Percentiles rank a stretch among this genome's conserved stretches.
Evolutionary conservation across 352 stramenopile genomes (phyloP).

Genomic region (Peronospora farinosa): DNA sequence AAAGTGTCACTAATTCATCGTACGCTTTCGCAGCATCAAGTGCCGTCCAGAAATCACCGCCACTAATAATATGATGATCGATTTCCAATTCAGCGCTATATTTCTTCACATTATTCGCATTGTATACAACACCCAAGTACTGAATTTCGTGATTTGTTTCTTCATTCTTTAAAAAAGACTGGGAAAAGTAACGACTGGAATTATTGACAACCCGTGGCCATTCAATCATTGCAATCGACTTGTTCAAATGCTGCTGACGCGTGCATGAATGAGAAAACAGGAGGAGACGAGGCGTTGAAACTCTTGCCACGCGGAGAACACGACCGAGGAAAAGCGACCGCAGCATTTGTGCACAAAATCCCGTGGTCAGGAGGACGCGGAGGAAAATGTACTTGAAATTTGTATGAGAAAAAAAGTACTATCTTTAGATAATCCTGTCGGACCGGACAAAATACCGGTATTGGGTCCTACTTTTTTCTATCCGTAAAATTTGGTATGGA

Average conservation of each 20-base stretch:
- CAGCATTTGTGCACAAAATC: constrained; percentile 3
- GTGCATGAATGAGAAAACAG: background rate
- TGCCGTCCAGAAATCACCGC: constrained; percentile 78
- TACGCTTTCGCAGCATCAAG: constrained; percentile 76
- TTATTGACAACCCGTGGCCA: background rate
- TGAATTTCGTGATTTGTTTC: background rate
- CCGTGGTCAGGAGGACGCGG: constrained; percentile 1
- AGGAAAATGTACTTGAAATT: background rate
- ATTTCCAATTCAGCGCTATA: constrained; percentile 72
- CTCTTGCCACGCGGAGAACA: constrained; percentile 4
- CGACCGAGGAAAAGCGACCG: constrained; percentile 20
- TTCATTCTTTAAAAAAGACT: constrained; percentile 8
- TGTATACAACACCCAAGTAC: constrained; percentile 67
- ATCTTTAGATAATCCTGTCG: too few relatives aligned
- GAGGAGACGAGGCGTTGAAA: background rate
- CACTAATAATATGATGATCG: constrained; percentile 61
- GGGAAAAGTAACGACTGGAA: constrained; percentile 16
- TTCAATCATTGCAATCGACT: too few relatives aligned
- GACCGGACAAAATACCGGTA: too few relatives aligned
- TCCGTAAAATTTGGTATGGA: too few relatives aligned
- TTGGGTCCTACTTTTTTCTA: too few relatives aligned
- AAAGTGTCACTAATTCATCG: constrained; percentile 76
- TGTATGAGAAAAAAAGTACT: background rate
- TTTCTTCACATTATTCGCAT: constrained; percentile 73
- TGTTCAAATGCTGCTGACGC: background rate